Evolutionary conservation across 306 rosid genomes (phyloP).

Genomic region (Quercus suber): DNA sequence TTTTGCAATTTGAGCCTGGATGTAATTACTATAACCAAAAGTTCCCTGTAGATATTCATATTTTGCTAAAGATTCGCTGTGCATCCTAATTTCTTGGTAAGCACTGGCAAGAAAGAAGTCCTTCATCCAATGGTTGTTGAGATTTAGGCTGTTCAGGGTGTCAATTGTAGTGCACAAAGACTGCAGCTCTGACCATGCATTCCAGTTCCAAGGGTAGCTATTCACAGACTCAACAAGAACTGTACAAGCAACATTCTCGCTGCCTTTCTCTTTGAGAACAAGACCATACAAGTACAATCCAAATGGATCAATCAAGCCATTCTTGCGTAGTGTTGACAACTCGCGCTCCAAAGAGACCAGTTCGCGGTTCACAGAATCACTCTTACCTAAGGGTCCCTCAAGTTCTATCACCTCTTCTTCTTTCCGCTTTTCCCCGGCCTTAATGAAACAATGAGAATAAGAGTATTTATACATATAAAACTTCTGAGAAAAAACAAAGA

Average conservation of each 20-base stretch:
- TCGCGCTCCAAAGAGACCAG: conserved; percentile 82
- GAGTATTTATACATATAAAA: not conserved
- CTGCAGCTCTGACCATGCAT: conserved; percentile 93
- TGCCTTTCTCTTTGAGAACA: conserved; percentile 89
- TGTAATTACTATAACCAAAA: conserved; percentile 76
- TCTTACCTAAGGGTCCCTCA: conserved; percentile 94
- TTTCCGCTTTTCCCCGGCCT: conserved; percentile 98
- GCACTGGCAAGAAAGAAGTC: conserved; percentile 88
- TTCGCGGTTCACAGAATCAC: conserved; percentile 64
- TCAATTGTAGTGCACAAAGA: conserved; percentile 74
- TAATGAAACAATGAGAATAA: conserved; percentile 14
- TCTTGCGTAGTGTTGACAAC: conserved; percentile 73
- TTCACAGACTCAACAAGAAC: conserved; percentile 91
- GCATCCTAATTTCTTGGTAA: conserved; percentile 90
- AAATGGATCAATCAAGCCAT: conserved; percentile 71
- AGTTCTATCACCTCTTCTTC: conserved; percentile 96
- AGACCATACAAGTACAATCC: conserved; percentile 83
- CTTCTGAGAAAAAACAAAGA: not conserved
- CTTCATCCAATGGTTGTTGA: conserved; percentile 95
- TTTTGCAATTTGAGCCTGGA: conserved; percentile 93
- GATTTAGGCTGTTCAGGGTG: conserved; percentile 66
- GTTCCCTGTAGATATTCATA: conserved; percentile 71
- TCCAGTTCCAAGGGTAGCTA: conserved; percentile 99
- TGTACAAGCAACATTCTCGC: conserved; percentile 66
- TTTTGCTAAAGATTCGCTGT: conserved; percentile 66